Evolutionary conservation across 169 alveolate genomes (phyloP).

Genomic region (Cytauxzoon felis): DNA sequence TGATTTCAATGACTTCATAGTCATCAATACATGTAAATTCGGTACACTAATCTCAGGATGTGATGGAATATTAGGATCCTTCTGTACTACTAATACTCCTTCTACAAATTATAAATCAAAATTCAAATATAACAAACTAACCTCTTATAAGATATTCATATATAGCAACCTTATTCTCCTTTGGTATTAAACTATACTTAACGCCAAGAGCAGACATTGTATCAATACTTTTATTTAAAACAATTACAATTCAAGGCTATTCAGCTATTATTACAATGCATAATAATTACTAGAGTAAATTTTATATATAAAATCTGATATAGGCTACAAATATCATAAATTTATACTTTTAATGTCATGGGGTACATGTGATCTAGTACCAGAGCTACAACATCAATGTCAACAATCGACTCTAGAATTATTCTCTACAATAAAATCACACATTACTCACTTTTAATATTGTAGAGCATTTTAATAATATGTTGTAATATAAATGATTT

Average conservation of each 20-base stretch:
- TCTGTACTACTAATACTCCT: slow-evolving; percentile 84
- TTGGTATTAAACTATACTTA: slow-evolving; percentile 75
- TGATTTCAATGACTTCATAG: slow-evolving; percentile 82
- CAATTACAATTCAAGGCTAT: neutral
- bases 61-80: slow-evolving; percentile 77
- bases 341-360: no score
- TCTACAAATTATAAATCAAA: slow-evolving; percentile 53
- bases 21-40: slow-evolving; percentile 86
- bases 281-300: neutral
- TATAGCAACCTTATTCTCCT: slow-evolving; percentile 67
- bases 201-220: slow-evolving; percentile 62
- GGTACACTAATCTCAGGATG: slow-evolving; percentile 84
- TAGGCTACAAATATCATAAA: no score
- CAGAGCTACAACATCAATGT: no score
- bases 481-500: no score
- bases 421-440: no score
- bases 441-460: no score
- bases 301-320: no score
- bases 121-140: slow-evolving; percentile 4
- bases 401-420: no score
- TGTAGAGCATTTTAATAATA: no score
- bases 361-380: no score
- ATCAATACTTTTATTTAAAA: neutral
- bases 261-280: slow-evolving; percentile 1
- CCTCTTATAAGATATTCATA: slow-evolving; percentile 75